A percentile compares a stretch with the other conserved stretches of the same genome.
These are phyloP conservation scores for Plectosphaerella cucumerina DNA, from an alignment of 2,329 filamentous ascomycete genomes.

Conservation along the genomic window DNA sequence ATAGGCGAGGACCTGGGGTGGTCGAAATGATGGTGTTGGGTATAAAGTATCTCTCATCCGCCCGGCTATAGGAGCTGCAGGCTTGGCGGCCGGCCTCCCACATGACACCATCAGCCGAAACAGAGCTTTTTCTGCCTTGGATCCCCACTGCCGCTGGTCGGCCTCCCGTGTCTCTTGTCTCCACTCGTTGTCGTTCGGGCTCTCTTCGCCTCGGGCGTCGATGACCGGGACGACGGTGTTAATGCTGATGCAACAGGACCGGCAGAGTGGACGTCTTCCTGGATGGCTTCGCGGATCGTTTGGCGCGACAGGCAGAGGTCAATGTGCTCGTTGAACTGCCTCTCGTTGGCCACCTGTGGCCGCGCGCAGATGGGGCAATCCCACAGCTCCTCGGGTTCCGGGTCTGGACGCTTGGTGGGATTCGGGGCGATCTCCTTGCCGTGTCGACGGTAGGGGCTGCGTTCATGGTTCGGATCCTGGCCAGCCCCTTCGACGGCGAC, in stretches of 20 bases:
- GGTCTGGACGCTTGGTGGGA: slow-evolving; percentile 25
- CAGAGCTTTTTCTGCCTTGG: slow-evolving; percentile 48
- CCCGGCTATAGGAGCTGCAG: background rate
- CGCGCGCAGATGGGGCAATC: slow-evolving; percentile 83
- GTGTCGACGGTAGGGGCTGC: slow-evolving; percentile 29
- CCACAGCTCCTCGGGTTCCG: slow-evolving; percentile 54
- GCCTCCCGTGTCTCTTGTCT: slow-evolving; percentile 34
- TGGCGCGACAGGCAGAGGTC: slow-evolving; percentile 84
- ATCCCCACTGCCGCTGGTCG: slow-evolving; percentile 23
- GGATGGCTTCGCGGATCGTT: slow-evolving; percentile 79
- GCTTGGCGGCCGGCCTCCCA: background rate
- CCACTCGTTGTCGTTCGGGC: slow-evolving; percentile 16
- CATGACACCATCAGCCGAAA: slow-evolving; percentile 35
- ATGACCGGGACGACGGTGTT: slow-evolving; percentile 8
- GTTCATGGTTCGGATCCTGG: background rate
- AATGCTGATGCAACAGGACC: background rate
- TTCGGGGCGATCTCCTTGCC: slow-evolving; percentile 50
- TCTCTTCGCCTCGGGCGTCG: slow-evolving; percentile 33
- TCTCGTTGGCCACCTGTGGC: slow-evolving; percentile 71
- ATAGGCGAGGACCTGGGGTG: background rate
- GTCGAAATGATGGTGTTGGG: background rate
- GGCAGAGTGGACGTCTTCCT: slow-evolving; percentile 37
- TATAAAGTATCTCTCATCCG: background rate
- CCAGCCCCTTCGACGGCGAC: slow-evolving; percentile 57
- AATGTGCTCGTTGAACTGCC: slow-evolving; percentile 83